Base-by-base conservation (phyloP, 2,329 filamentous ascomycete genomes). In the Amauroascus niger region DNA sequence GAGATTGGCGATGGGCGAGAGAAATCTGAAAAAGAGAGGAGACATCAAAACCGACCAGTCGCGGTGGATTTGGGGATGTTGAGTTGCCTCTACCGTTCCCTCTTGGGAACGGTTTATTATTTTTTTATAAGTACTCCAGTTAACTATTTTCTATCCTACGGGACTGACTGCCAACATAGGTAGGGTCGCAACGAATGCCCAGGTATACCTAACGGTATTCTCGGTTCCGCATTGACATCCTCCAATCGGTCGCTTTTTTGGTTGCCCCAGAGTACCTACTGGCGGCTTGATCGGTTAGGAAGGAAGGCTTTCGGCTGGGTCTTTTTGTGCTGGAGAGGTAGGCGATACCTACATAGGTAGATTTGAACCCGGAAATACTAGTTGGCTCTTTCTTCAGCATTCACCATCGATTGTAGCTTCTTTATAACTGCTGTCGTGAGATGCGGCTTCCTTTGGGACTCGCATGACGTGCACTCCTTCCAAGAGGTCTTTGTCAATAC, bases 51-150 rank as follows among this genome's bases (percentile, higher is more conserved):
- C 14, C 13, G 41, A 26, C 32, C 6, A 24, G 22, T 28, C 45
- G 20, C 37, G 20, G 16, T 28, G 48, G 55, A 24, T 45, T 51
- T 11, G 37, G 45, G 39, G 26, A 41, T 35, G 24, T 16, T 11
- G 43, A 26, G 24, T 22, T 51, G 44, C 11, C 33, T 28, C 28
- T 40, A 40, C 52, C 55, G 53, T 55, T 63, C 60, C 58, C 41
- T 30, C 56, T 53, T 35, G 58, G 60, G 61, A 59, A 59, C 57
- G 61, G 65, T 62, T 59, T 47, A 55, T 61, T 43, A 60, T 69
- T 69, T 68, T 69, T 65, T 65, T 67, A 71, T 71, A 71, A 68
- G 69, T 71, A 24, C 37, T 53, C 62, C 62, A 44, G 9, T 16
- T 52, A 52, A 26, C 6, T 20, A 2, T 33, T 4, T 43, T 46